Evolutionary conservation across 331 rosid species (phyloP).

Genomic region (Dryas integrifolia): DNA sequence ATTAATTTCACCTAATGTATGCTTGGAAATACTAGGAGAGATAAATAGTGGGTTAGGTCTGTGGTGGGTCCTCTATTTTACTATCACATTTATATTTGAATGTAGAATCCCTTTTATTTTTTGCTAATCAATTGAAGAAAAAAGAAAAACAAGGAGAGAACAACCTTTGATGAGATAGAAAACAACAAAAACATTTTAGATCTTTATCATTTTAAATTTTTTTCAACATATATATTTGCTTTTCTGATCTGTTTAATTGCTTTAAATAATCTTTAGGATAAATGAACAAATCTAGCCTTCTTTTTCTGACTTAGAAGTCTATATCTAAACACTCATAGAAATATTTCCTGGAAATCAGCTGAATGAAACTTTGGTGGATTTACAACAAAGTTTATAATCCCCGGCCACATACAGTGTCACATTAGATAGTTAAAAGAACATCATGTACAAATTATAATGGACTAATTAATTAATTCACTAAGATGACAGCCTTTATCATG

Average conservation of each 20-base stretch:
- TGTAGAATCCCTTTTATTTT: neutral
- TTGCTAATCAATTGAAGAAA: neutral
- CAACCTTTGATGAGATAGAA: neutral
- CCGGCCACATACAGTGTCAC: slow-evolving; percentile 23
- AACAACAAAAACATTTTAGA: no score
- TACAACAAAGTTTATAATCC: slow-evolving; percentile 17
- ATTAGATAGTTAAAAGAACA: slow-evolving; percentile 38
- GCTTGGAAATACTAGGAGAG: no score
- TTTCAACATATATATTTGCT: neutral
- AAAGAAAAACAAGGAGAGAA: neutral
- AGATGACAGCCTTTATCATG: slow-evolving; percentile 20
- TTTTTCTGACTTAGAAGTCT: neutral
- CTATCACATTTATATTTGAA: neutral
- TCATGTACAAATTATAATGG: slow-evolving; percentile 36
- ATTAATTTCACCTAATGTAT: no score
- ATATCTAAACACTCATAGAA: neutral
- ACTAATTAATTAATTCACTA: slow-evolving; percentile 15
- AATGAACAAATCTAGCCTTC: neutral
- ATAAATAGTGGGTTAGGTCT: no score
- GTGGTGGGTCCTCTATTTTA: no score
- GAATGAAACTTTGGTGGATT: neutral
- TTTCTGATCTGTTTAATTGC: neutral
- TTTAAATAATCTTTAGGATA: neutral
- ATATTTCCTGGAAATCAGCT: neutral
- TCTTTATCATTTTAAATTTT: no score